Evolutionary conservation across 2,329 filamentous ascomycete genomes (phyloP).

Genomic region (Pseudogymnoascus sp.): DNA sequence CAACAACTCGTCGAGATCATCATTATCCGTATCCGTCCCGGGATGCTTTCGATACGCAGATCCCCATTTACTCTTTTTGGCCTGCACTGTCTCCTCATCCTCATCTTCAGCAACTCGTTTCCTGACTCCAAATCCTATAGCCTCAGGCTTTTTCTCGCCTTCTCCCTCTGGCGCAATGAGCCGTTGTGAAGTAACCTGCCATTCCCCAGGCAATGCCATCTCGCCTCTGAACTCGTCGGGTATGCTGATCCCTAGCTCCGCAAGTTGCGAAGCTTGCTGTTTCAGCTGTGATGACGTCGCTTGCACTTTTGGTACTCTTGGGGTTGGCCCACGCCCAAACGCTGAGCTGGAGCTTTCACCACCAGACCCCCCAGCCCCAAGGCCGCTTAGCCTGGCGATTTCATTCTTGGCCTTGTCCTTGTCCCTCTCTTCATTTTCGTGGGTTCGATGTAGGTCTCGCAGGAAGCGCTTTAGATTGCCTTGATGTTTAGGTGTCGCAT

Average conservation of each 20-base stretch:
- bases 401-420: slow-evolving; percentile 77
- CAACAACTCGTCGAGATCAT: slow-evolving; percentile 33
- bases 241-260: slow-evolving; percentile 75
- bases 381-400: slow-evolving; percentile 73
- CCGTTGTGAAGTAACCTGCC: slow-evolving; percentile 52
- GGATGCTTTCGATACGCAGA: slow-evolving; percentile 29
- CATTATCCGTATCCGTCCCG: slow-evolving; percentile 21
- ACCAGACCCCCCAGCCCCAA: slow-evolving; percentile 44
- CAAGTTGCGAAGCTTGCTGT: slow-evolving; percentile 78
- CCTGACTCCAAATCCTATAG: slow-evolving; percentile 44
- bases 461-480: slow-evolving; percentile 80
- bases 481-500: slow-evolving; percentile 78
- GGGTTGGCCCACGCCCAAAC: slow-evolving; percentile 20
- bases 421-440: slow-evolving; percentile 73
- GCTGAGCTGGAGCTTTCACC: slow-evolving; percentile 17
- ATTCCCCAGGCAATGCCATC: slow-evolving; percentile 83
- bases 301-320: slow-evolving; percentile 26
- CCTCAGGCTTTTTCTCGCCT: slow-evolving; percentile 35
- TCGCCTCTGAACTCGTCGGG: slow-evolving; percentile 70
- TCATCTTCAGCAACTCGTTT: slow-evolving; percentile 54
- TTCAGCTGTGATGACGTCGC: slow-evolving; percentile 59
- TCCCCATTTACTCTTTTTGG: slow-evolving; percentile 44
- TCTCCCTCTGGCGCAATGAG: slow-evolving; percentile 31
- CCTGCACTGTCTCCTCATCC: slow-evolving; percentile 49
- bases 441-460: slow-evolving; percentile 75